Conservation (phyloP, 1,139 yeast species). For the Debaryomyces sp. region DNA sequence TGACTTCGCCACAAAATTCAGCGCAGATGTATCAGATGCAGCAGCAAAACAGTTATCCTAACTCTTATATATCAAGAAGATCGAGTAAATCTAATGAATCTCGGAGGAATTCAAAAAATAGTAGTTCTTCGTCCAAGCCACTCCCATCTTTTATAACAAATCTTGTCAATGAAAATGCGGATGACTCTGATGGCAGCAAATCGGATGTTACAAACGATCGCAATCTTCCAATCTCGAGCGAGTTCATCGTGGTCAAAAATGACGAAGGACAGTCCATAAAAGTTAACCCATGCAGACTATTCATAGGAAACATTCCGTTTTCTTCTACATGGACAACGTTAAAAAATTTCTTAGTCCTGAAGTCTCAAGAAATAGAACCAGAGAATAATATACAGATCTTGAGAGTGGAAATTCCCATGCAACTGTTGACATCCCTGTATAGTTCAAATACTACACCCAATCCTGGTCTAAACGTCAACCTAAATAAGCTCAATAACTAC, state of each 20-base stretch:
- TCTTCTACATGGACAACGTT: constrained; percentile 58
- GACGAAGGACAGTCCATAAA: constrained; percentile 35
- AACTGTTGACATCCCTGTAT: constrained; percentile 16
- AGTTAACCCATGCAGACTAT: constrained; percentile 45
- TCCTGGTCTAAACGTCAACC: background rate
- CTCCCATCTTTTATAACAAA: constrained; percentile 38
- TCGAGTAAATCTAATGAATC: constrained; percentile 14
- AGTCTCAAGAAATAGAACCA: constrained; percentile 37
- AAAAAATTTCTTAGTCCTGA: constrained; percentile 45
- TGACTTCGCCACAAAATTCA: constrained; percentile 5
- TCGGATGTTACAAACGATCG: background rate
- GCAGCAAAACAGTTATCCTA: background rate
- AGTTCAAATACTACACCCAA: background rate
- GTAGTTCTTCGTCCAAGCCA: constrained; percentile 14
- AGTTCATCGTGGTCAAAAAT: constrained; percentile 23
- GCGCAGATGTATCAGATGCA: background rate
- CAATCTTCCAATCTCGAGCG: constrained; percentile 9
- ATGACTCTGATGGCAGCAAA: background rate
- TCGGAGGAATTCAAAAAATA: constrained; percentile 14
- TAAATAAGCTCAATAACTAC: constrained; percentile 12
- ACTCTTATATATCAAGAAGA: constrained; percentile 12
- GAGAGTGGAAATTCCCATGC: constrained; percentile 61
- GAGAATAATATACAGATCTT: constrained; percentile 33
- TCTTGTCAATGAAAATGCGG: constrained; percentile 19
- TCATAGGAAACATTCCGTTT: constrained; percentile 62